Conservation (phyloP, 2,329 filamentous ascomycete species). For the Xylaria sp. region DNA sequence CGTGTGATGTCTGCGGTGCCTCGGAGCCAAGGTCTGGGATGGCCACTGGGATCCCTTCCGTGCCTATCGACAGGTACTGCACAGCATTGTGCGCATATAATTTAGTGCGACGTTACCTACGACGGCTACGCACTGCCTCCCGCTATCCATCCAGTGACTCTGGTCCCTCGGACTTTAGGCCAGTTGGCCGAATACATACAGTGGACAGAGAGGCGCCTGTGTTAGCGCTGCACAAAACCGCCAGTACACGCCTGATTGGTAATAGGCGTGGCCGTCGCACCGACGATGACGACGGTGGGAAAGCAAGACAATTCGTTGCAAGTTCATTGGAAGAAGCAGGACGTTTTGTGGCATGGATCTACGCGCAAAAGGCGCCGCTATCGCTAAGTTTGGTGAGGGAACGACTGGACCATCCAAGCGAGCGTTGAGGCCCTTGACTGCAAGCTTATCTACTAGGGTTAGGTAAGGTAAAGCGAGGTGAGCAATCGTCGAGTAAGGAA, state of each 20-base stretch:
- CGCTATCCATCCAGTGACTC: background rate
- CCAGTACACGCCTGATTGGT: background rate
- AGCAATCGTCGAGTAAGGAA: background rate
- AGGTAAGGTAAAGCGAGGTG: background rate
- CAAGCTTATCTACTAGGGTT: background rate
- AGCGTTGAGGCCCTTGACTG: background rate
- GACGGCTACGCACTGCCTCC: background rate
- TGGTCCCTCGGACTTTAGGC: background rate
- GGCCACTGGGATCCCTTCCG: slow-evolving; percentile 2
- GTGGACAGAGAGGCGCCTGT: background rate
- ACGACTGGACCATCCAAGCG: background rate
- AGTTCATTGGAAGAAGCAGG: background rate
- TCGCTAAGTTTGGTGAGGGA: slow-evolving; percentile 12
- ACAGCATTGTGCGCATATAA: slow-evolving; percentile 8
- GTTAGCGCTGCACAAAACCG: background rate
- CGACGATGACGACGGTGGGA: background rate
- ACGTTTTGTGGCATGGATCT: slow-evolving; percentile 3
- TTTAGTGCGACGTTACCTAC: background rate
- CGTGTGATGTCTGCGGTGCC: background rate
- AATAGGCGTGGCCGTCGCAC: background rate
- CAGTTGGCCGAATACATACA: background rate
- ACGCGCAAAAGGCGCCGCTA: slow-evolving; percentile 15
- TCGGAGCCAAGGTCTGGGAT: slow-evolving; percentile 5
- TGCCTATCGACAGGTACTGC: slow-evolving; percentile 9
- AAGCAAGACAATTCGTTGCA: background rate